Evolutionary conservation across 257 asterid species (phyloP).

Genomic region (Gentiana dahurica): DNA sequence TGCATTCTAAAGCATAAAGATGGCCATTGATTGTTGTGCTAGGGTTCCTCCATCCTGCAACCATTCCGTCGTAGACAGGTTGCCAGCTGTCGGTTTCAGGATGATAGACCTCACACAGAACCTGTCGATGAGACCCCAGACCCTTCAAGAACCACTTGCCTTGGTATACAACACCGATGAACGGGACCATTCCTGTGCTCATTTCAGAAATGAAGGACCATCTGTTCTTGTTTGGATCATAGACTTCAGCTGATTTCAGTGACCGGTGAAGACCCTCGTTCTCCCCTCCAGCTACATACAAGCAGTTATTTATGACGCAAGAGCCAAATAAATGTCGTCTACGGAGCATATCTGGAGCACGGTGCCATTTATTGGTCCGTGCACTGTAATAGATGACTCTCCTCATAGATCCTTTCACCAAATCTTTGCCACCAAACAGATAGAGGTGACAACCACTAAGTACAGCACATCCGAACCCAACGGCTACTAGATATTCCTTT

Average conservation of each 20-base stretch:
- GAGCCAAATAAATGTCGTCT: slow-evolving; percentile 31
- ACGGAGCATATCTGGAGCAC: slow-evolving; percentile 40
- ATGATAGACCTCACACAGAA: slow-evolving; percentile 23
- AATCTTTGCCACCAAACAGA: slow-evolving; percentile 31
- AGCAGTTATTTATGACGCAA: slow-evolving; percentile 29
- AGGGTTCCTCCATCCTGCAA: slow-evolving; percentile 27
- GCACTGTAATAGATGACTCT: slow-evolving; percentile 33
- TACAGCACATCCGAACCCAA: slow-evolving; percentile 36
- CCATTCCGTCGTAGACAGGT: slow-evolving; percentile 21
- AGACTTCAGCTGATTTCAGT: slow-evolving; percentile 32
- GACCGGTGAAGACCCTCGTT: slow-evolving; percentile 31
- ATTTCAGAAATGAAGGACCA: slow-evolving; percentile 32
- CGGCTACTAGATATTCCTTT: slow-evolving; percentile 27
- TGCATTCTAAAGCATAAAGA: slow-evolving; percentile 23
- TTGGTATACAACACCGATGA: slow-evolving; percentile 20
- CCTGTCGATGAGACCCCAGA: slow-evolving; percentile 26
- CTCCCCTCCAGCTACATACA: slow-evolving; percentile 37
- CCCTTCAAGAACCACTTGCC: slow-evolving; percentile 29
- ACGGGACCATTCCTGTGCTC: slow-evolving; percentile 36
- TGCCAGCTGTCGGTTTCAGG: slow-evolving; percentile 25
- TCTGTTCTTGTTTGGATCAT: slow-evolving; percentile 33
- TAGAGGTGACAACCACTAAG: slow-evolving; percentile 32
- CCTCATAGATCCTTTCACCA: slow-evolving; percentile 34
- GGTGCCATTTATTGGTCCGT: slow-evolving; percentile 35
- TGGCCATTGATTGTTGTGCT: slow-evolving; percentile 19